These are phyloP conservation scores for Dactylellina cionopaga DNA, from an alignment of 2,329 filamentous ascomycete species.

Conservation along the genomic window DNA sequence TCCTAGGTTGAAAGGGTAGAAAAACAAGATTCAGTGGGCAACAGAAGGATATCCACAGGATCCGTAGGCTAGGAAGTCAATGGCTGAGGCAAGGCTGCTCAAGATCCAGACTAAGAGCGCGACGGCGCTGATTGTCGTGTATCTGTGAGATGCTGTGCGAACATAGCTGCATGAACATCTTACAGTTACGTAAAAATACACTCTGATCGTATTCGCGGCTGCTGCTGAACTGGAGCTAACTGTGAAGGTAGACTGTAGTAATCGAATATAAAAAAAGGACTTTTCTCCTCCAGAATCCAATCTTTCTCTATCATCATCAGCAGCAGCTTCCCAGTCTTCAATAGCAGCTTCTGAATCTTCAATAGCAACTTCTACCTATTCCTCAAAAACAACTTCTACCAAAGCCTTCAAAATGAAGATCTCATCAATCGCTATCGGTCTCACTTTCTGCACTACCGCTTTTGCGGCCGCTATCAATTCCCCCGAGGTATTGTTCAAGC, in stretches of 20 bases:
- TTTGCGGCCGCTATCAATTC: not conserved
- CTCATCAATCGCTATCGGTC: not conserved
- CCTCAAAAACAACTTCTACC: not conserved
- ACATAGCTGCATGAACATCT: too few species aligned
- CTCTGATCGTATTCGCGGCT: not conserved
- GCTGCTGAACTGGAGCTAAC: not conserved
- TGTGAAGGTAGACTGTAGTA: not conserved
- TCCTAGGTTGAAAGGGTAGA: too few species aligned
- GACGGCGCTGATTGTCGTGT: too few species aligned
- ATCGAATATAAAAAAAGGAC: not conserved
- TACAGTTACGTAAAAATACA: not conserved
- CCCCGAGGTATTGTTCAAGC: not conserved
- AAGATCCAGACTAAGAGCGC: too few species aligned
- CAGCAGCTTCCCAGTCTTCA: not conserved
- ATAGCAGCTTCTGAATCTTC: not conserved
- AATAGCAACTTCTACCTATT: not conserved
- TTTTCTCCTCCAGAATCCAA: not conserved
- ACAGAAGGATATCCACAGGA: too few species aligned
- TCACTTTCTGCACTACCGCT: not conserved
- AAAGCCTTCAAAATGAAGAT: slow-evolving; percentile 3
- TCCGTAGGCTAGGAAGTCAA: too few species aligned
- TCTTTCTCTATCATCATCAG: not conserved
- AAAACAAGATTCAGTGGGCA: too few species aligned
- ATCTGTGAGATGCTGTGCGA: too few species aligned
- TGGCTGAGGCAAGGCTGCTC: too few species aligned